Evolutionary conservation across 2,329 filamentous ascomycete species (phyloP), one percentile per base, ranked within the genome.

Genomic region (Claviceps arundinis): DNA sequence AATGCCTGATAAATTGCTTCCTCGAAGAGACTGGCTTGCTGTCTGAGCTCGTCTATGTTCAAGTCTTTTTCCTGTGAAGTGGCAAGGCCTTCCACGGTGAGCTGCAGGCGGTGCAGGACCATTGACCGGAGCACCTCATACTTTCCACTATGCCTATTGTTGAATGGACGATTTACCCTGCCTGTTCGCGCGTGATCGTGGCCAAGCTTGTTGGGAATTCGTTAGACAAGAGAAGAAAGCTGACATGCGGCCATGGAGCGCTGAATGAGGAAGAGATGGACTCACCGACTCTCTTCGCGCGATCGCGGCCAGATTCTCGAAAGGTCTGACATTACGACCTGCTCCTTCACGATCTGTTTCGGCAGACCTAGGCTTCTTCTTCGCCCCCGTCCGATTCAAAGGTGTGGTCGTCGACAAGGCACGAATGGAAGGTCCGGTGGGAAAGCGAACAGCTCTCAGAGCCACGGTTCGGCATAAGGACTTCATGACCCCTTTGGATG

Each of bases 21-120:
- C 59, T 69, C 68, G 60, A 81, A 81, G 8, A 73, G 59, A 7
- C 60, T 60, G 5, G 66, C 65, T 55, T 79, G 73, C 8, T 64
- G 65, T 38, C 71, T 67, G 17, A 79, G 62, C 50, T 75, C 70
- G 49, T 67, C 57, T 48, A 67, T 62, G 43, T 66, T 59, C 16
- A 66, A 51, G 11, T 64, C 62, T 5, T 52, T 64, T n/a, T 57
- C 55, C 3, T 61, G 57, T 1, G 60, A 48, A 1, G 59, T 54
- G 2, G 61, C 59, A 34, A 66, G 52, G 0, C 57, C 52, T 13
- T 58, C 57, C 22, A 75, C 52, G 13, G 74, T 59, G 1, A 50
- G 9, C 2, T 68, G 60, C 50, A 76, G 69, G 6, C 65, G 67
- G 30, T 58, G 51, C 50, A 70, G 56, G 5, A 69, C 65, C 1